Evolutionary conservation across 2,329 filamentous ascomycete genomes (phyloP), one percentile per base, ranked within the genome.

Genomic region (Penicillium freii): DNA sequence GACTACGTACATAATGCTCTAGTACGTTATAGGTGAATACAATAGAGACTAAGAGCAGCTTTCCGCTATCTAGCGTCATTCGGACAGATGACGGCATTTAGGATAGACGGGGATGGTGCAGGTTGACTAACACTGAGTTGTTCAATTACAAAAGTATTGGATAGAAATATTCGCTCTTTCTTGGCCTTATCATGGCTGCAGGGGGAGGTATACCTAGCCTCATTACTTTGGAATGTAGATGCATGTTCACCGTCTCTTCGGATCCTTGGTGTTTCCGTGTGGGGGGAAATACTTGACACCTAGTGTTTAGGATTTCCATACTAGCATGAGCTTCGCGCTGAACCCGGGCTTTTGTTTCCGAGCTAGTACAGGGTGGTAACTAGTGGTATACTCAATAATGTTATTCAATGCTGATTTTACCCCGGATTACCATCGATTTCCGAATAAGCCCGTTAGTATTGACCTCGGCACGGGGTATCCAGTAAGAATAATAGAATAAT

Each of bases 181-280:
- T 47, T 31, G 19, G 19, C 21, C 10, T 34, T 25, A 39, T 47
- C 23, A 34, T 17, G 9, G 9, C n/a, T 19, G 21, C 21, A 48
- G 25, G 8, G 17, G 19, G 34, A 34, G 5, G 34, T 17, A 34
- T 34, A 31, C 23, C 44, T 17, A 34, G 13, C 19, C 4, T 29
- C 27, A 11, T 49, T 33, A 45, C 39, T 52, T 25, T 17, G 9
- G 19, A 23, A 23, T 17, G 29, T 34, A 11, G 10, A 34, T 45
- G 13, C n/a, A 44, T 34, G n/a, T 51, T 56, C 48, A 52, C 49
- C 40, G 47, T 45, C 47, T 51, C 33, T 51, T 56, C 40, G 25
- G 36, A 17, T 53, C 45, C 45, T 21, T 43, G 27, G 29, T 34
- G 13, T 9, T 10, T 21, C 17, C 3, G 17, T 29, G 47, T 29